Evolutionary conservation across 202 grass and related monocot species (phyloP).

Genomic region (Digitaria exilis): DNA sequence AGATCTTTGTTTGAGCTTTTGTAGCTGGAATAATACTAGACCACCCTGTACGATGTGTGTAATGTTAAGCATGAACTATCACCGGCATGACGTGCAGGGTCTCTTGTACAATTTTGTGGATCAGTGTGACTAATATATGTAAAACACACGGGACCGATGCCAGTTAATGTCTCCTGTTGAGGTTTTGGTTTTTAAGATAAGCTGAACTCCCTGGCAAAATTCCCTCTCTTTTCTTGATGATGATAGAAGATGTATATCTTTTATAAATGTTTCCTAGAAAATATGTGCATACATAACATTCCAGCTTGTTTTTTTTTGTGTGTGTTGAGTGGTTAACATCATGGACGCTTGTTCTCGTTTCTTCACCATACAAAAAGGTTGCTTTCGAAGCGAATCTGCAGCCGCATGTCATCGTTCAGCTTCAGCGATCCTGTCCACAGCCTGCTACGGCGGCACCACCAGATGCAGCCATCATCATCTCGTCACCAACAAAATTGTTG

Average conservation of each 20-base stretch:
- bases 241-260: too few relatives aligned
- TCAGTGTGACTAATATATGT: neutral
- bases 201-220: neutral
- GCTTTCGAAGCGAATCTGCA: neutral
- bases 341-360: neutral
- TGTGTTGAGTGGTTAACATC: neutral
- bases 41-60: neutral
- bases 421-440: slow-evolving; percentile 12
- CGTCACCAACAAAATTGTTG: neutral
- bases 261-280: neutral
- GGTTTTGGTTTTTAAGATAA: neutral
- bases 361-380: neutral
- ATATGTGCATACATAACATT: neutral
- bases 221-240: neutral
- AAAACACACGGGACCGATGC: slow-evolving; percentile 18
- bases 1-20: slow-evolving; percentile 41
- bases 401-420: too few relatives aligned
- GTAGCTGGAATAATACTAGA: slow-evolving; percentile 48
- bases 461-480: neutral
- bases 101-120: slow-evolving; percentile 29
- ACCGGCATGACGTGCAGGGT: neutral
- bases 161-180: neutral
- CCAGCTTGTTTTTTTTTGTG: neutral
- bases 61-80: neutral
- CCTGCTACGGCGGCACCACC: neutral